A percentile compares a stretch with the other conserved stretches of the same genome.
Evolutionary conservation across 495 filamentous ascomycete genomes (phyloP).

Genomic region (Daldinia grandis): DNA sequence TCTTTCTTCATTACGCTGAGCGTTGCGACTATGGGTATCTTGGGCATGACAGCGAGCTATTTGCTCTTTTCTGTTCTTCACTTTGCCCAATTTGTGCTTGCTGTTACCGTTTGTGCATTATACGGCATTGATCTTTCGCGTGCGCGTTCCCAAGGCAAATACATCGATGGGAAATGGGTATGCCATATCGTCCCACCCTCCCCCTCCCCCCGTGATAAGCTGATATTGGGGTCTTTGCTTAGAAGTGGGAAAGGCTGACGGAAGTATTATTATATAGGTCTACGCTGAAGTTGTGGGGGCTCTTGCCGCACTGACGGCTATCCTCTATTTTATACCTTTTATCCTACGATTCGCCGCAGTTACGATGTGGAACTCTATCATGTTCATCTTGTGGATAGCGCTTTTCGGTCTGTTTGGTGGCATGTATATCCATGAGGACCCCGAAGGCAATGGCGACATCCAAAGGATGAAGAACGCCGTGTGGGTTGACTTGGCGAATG

Average conservation of each 20-base stretch:
- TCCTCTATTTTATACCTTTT: constrained; percentile 69
- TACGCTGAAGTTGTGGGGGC: constrained; percentile 74
- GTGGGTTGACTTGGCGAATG: constrained; percentile 80
- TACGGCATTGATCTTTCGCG: constrained; percentile 76
- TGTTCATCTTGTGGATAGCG: constrained; percentile 79
- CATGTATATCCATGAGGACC: constrained; percentile 75
- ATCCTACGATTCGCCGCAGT: constrained; percentile 61
- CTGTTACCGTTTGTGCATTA: constrained; percentile 76
- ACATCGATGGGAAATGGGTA: constrained; percentile 74
- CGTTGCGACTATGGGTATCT: constrained; percentile 44
- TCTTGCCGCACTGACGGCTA: constrained; percentile 66
- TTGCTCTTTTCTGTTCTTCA: constrained; percentile 63
- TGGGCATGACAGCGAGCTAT: constrained; percentile 49
- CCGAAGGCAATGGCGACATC: constrained; percentile 66
- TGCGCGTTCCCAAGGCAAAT: constrained; percentile 59
- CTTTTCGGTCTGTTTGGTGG: constrained; percentile 84
- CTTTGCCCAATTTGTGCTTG: constrained; percentile 76
- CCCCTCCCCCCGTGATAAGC: background rate
- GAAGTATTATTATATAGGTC: constrained; percentile 49
- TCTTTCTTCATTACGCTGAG: background rate
- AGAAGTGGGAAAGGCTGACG: constrained; percentile 10
- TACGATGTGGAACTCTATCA: constrained; percentile 74
- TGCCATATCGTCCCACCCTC: constrained; percentile 4
- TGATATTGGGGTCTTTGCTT: background rate
- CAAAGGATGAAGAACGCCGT: constrained; percentile 85